These are phyloP conservation scores for Mollisiaceae sp. DNA, from an alignment of 2,329 filamentous ascomycete genomes.

Conservation along the genomic window DNA sequence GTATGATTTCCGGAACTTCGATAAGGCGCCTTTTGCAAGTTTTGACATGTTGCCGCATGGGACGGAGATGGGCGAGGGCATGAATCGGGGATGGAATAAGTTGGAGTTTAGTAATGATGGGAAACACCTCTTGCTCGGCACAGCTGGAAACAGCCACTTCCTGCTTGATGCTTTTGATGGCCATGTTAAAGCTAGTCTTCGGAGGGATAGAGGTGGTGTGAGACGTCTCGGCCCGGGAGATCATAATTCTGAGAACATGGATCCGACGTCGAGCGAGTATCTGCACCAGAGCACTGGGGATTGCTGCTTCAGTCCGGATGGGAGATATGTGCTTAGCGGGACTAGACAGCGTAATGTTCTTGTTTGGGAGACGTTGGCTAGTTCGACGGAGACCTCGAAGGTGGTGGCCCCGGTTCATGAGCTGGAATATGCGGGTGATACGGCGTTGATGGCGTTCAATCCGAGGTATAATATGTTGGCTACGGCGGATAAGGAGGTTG, in stretches of 20 bases:
- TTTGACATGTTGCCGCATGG: slow-evolving; percentile 72
- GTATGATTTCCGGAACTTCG: slow-evolving; percentile 93
- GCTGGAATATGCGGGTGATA: slow-evolving; percentile 69
- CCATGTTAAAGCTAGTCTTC: slow-evolving; percentile 74
- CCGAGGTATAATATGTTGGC: slow-evolving; percentile 91
- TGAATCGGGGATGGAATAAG: slow-evolving; percentile 79
- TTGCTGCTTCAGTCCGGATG: slow-evolving; percentile 88
- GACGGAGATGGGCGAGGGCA: slow-evolving; percentile 57
- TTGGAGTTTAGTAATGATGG: slow-evolving; percentile 97
- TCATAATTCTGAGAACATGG: slow-evolving; percentile 37
- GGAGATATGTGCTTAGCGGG: slow-evolving; percentile 86
- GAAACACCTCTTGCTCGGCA: slow-evolving; percentile 82
- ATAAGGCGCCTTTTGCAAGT: slow-evolving; percentile 85
- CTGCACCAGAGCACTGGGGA: slow-evolving; percentile 70
- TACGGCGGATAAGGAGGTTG: slow-evolving; percentile 82
- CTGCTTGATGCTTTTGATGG: slow-evolving; percentile 93
- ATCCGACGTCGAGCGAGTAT: slow-evolving; percentile 39
- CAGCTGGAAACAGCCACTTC: slow-evolving; percentile 84
- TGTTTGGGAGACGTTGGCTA: slow-evolving; percentile 80
- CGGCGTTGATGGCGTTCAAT: slow-evolving; percentile 83
- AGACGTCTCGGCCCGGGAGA: slow-evolving; percentile 61
- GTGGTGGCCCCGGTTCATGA: slow-evolving; percentile 68
- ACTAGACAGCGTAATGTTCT: slow-evolving; percentile 70
- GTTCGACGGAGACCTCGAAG: slow-evolving; percentile 53
- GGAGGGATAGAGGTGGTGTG: slow-evolving; percentile 59